Evolutionary conservation across 2,329 filamentous ascomycete species (phyloP).

Genomic region (Dendryphion nanum): DNA sequence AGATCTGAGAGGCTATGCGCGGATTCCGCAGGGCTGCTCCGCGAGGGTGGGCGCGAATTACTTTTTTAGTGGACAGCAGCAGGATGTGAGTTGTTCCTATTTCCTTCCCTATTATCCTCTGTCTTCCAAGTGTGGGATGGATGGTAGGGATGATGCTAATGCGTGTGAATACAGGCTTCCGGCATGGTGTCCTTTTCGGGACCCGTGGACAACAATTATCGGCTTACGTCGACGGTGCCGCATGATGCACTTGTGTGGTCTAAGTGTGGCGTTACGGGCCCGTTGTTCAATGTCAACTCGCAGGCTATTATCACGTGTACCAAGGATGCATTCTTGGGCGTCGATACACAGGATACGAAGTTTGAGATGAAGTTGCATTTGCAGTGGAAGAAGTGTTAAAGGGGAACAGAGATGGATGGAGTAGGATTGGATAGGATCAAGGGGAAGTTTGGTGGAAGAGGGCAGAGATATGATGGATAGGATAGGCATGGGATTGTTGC

Average conservation of each 20-base stretch:
- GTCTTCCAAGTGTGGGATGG: too few relatives aligned
- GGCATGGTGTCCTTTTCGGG: slow-evolving; percentile 8
- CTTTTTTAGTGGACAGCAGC: slow-evolving; percentile 8
- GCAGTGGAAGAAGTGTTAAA: slow-evolving; percentile 12
- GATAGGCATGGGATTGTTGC: background rate
- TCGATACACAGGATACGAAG: slow-evolving; percentile 18
- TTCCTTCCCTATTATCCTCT: too few relatives aligned
- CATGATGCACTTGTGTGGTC: slow-evolving; percentile 13
- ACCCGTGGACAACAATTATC: slow-evolving; percentile 10
- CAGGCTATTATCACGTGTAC: slow-evolving; percentile 13
- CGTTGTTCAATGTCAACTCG: slow-evolving; percentile 14
- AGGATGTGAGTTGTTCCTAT: slow-evolving; percentile 12
- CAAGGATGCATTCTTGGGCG: slow-evolving; percentile 9
- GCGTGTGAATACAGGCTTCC: slow-evolving; percentile 3
- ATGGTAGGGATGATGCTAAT: too few relatives aligned
- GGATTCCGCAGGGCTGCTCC: slow-evolving; percentile 7
- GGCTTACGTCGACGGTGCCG: slow-evolving; percentile 5
- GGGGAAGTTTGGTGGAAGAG: too few relatives aligned
- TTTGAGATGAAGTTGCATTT: slow-evolving; percentile 15
- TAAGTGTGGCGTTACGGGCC: slow-evolving; percentile 13
- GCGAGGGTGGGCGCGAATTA: slow-evolving; percentile 8
- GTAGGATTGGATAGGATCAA: too few relatives aligned
- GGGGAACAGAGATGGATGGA: too few relatives aligned
- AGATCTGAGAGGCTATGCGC: slow-evolving; percentile 10
- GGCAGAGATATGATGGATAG: background rate